Evolutionary conservation across 2,329 filamentous ascomycete genomes (phyloP), one percentile per base, ranked within the genome.

Genomic region (Xylaria sp.): DNA sequence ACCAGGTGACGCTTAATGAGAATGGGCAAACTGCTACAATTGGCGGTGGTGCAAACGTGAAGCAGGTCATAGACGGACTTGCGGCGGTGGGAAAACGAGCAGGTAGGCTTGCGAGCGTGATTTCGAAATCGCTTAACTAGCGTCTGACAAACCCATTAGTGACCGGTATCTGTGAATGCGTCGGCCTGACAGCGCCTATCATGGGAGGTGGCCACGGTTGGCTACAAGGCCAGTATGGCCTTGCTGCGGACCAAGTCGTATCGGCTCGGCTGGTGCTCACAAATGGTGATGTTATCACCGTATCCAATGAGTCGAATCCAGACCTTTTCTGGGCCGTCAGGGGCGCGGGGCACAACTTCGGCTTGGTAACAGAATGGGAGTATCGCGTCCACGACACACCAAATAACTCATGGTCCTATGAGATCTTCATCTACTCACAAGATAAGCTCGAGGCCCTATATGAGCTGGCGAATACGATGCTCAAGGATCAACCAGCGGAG

Each of bases 141-240:
- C n/a, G 31, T 7, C 52, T 72, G 20, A 71, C 23, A n/a, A 59
- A n/a, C n/a, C 12, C 12, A 12, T 57, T 18, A 78, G 84, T 85
- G 1, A 85, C 84, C 10, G 85, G 85, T 46, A 83, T 81, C 9
- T 89, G 87, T 72, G 85, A 87, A 76, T 88, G 86, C 69, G 83
- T 85, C 62, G 82, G 85, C 62, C 74, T 80, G 31, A 71, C 85
- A 2, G 85, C 84, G 54, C 84, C 80, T 41, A 81, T 75, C 1
- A 55, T 76, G 3, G 85, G 85, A 4, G 85, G 85, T 60, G 85
- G 85, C 13, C 80, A 83, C 73, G 72, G 73, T 6, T 74, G 73
- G 70, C 71, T 74, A 1, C 72, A 75, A 48, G 74, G 72, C 5
- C 64, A 75, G 34, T 71, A 74, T 41, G 74, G 74, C 2, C 66